Base-by-base conservation (phyloP, 2,329 filamentous ascomycete genomes). In the Drechslerella stenobrocha region DNA sequence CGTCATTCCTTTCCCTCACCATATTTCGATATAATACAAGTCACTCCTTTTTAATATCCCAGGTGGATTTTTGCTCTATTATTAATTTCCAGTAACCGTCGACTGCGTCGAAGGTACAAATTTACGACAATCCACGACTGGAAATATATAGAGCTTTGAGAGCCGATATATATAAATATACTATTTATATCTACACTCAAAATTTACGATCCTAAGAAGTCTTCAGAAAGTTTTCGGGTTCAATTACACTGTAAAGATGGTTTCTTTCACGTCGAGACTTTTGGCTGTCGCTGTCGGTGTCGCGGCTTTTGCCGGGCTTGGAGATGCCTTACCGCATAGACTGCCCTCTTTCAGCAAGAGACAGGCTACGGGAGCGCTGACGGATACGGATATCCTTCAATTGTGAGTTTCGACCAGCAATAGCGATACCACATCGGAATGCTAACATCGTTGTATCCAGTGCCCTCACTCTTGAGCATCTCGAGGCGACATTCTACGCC, bases 401-500 rank as follows among this genome's bases (percentile, higher is more conserved):
- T 82, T 81, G 80, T 82, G 75, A 73, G 79, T 74, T 11, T 72
- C 72, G 73, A 74, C 74, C 76, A 76, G 8, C 6, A 24, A 35
- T 28, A 35, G 9, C 18, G 11, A 23, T 34, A n/a, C 18, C n/a
- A 15, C 30, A 9, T 37, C 15, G 4, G 6, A 47, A 71, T 57
- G 57, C 63, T 70, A 71, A 72, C 58, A 44, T 24, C 40, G 30
- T 35, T 35, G n/a, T 55, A 15, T 15, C 24, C 70, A 87, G 84
- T 74, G 87, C 87, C 70, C 79, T 89, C 58, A 89, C 87, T 3
- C 80, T 89, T 45, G 87, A 90, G 77, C 85, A 87, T 77, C 85
- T 90, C 73, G 87, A 90, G 78, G 80, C 84, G 22, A 79, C 81
- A 57, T 90, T 89, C 77, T 90, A 90, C 80, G 80, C 82, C 72